Evolutionary conservation across 2,329 filamentous ascomycete species (phyloP), one percentile per base, ranked within the genome.

Genomic region (Ceratocystis papillata): DNA sequence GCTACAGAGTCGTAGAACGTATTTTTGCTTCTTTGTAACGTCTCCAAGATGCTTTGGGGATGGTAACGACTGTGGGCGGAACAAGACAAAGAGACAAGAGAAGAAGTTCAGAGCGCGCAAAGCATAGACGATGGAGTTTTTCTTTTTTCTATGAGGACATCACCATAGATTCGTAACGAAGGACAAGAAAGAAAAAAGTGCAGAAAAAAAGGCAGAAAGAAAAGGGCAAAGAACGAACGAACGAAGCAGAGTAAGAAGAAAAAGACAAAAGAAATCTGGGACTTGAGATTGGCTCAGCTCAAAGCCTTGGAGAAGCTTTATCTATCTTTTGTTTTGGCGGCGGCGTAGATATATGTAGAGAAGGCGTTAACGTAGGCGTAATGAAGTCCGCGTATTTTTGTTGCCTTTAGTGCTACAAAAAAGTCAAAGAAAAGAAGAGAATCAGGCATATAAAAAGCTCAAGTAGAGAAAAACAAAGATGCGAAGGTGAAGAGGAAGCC

Each of bases 91-190:
- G 44, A 60, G 25, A 53, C n/a, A 28, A 59, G 10, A 60, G 22
- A 22, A 30, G 12, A 46, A 48, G 46, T 5, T 46, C 15, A 33
- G 33, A 53, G 60, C 50, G 65, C 61, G 41, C 28, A 62, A 30
- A 22, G 12, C 33, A 20, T n/a, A 30, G 25, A 46, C 22, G 28
- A 67, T 46, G 55, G 53, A n/a, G 3, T 12, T 12, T 12, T 12
- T 12, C 3, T 41, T 41, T 41, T 33, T 37, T 67, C 61, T 67
- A 67, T 64, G 46, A 59, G 65, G 61, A 61, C 61, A 64, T 67
- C 25, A 64, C 61, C 65, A 45, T 67, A 33, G 33, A 64, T 63
- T 67, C 65, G 62, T 66, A 63, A 66, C 46, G 17, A 66, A 57
- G 60, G 28, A 48, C 37, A 59, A 55, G 44, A 46, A 44, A 25